Evolutionary conservation across 495 filamentous ascomycete species (phyloP), one percentile per base, ranked within the genome.

Genomic region (Aspergillus affinis): DNA sequence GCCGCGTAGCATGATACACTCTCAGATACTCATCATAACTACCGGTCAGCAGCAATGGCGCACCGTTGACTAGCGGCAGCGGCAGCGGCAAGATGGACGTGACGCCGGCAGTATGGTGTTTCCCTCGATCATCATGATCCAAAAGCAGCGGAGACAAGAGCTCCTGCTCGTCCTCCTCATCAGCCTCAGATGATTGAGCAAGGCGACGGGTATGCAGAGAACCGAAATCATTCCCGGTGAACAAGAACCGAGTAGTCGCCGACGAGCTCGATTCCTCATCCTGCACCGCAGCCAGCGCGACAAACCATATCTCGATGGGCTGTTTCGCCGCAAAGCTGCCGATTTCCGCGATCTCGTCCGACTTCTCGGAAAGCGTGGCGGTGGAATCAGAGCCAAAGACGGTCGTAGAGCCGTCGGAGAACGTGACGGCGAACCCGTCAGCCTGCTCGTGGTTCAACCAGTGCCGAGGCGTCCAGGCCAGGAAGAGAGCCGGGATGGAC

Each of bases 21-120:
- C 94, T 82, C 44, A 97, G 75, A 68, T 80, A 75, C 62, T 98
- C 95, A 62, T 98, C 94, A 70, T 98, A 98, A 67, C 91, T 93
- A 12, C 94, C 94, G 3, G 92, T 98, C 30, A 96, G 65, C 8
- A 97, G 61, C 7, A 92, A 62, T 19, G 80, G 79, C 0, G 75
- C 72, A 18, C 68, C 73, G 19, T 73, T 73, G 0, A 65, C 41
- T 48, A 74, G 19, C 1, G 68, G 61, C 9, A 82, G 52, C 2
- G 77, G 68, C 10, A 92, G 65, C 0, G 91, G 88, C 30, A 97
- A 69, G 57, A 98, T 93, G 2, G 91, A 85, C 0, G 93, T 97
- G 2, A 98, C 91, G 4, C 94, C 94, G 13, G 92, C 91, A 17
- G 79, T 80, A 65, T 97, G 93, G 29, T 79, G 76, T 10, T 73